Conservation (phyloP, 306 rosid genomes). For the Lablab purpureus region DNA sequence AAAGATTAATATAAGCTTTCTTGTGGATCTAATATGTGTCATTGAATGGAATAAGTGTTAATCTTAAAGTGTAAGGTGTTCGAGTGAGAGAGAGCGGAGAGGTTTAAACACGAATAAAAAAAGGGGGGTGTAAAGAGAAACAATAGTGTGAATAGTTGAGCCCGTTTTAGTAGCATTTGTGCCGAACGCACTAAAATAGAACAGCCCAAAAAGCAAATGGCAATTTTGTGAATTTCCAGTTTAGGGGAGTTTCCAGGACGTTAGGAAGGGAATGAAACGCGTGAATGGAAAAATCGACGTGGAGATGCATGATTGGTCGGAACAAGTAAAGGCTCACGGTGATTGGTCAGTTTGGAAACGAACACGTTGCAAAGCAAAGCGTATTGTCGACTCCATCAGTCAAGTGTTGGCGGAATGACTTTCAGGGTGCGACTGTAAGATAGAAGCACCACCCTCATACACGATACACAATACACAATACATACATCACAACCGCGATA, state of each 20-base stretch:
- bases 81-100: too few species aligned
- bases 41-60: too few species aligned
- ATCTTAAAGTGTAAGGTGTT: too few species aligned
- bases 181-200: not conserved
- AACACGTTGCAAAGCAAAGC: constrained; percentile 70
- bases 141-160: too few species aligned
- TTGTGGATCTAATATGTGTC: too few species aligned
- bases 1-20: too few species aligned
- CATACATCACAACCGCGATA: too few species aligned
- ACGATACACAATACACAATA: too few species aligned
- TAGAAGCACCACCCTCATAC: not conserved
- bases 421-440: constrained; percentile 37
- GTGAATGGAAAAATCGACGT: constrained; percentile 38
- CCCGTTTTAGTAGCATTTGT: not conserved
- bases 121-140: too few species aligned
- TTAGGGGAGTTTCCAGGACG: constrained; percentile 12
- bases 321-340: constrained; percentile 36
- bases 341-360: constrained; percentile 63
- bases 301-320: constrained; percentile 51
- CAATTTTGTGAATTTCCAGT: not conserved
- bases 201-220: not conserved
- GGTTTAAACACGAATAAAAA: too few species aligned
- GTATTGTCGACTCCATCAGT: constrained; percentile 42
- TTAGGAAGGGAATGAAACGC: not conserved
- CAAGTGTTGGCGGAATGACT: constrained; percentile 46